Conservation (phyloP, 345 rosid species). For the Sonneratia alba region DNA sequence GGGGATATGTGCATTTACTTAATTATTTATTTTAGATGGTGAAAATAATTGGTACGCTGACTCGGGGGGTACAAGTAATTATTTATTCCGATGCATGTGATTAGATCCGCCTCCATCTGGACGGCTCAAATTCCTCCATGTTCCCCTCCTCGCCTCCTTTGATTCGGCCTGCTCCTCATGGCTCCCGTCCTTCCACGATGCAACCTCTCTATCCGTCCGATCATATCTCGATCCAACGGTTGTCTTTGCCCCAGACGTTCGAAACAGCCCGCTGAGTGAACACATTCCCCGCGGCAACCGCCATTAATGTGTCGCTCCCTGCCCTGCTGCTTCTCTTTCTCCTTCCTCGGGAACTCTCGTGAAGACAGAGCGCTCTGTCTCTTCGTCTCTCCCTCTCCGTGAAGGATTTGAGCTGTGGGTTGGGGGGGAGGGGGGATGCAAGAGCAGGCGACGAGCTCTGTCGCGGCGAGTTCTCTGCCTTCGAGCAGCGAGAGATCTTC, state of each 20-base stretch:
- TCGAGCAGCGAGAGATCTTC: slow-evolving; percentile 98
- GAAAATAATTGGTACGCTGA: too few relatives aligned
- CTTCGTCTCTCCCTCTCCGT: not conserved
- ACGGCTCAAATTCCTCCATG: not conserved
- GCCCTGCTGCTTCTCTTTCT: too few relatives aligned
- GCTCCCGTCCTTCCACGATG: slow-evolving; percentile 7
- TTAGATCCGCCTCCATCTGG: not conserved
- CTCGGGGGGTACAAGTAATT: too few relatives aligned
- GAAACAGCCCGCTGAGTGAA: not conserved
- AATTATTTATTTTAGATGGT: too few relatives aligned
- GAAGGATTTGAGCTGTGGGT: not conserved
- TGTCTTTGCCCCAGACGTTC: not conserved
- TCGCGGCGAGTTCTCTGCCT: slow-evolving; percentile 79
- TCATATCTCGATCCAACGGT: slow-evolving; percentile 4
- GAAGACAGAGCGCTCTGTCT: slow-evolving; percentile 22
- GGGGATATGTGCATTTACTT: too few relatives aligned
- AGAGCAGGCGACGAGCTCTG: slow-evolving; percentile 73
- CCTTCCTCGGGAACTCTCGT: not conserved
- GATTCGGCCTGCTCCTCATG: slow-evolving; percentile 2
- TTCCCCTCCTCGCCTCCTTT: slow-evolving; percentile 1
- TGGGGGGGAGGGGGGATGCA: slow-evolving; percentile 40
- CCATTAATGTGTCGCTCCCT: not conserved
- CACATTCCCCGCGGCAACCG: not conserved
- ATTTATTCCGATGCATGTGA: too few relatives aligned
- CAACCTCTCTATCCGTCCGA: not conserved